These are phyloP conservation scores for Imleria badia DNA, from an alignment of 768 basidiomycete genomes.

Conservation along the genomic window DNA sequence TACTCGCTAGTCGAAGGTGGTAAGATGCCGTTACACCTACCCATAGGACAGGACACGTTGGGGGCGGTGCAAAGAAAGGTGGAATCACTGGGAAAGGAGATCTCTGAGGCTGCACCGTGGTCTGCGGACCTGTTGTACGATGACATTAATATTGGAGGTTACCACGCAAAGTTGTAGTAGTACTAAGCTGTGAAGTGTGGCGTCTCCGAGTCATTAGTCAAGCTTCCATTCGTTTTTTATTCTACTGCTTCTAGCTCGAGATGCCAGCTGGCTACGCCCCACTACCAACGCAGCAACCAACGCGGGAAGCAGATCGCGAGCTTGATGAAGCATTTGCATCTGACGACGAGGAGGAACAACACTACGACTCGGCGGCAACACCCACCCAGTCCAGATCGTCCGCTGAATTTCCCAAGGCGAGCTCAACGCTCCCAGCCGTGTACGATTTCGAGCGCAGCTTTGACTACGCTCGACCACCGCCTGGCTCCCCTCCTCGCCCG, in stretches of 20 bases:
- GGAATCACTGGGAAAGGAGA: background rate
- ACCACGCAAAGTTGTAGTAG: too few species aligned
- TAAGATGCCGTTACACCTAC: constrained; percentile 8
- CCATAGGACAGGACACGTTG: constrained; percentile 12
- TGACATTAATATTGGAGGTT: background rate
- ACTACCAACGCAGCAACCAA: constrained; percentile 47
- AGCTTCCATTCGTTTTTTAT: background rate
- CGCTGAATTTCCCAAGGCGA: constrained; percentile 16
- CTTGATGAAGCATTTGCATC: constrained; percentile 77
- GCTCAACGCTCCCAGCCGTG: constrained; percentile 25
- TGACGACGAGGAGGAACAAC: constrained; percentile 45
- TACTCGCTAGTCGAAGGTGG: constrained; percentile 1
- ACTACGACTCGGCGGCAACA: constrained; percentile 19
- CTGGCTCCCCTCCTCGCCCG: constrained; percentile 71
- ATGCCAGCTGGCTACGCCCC: constrained; percentile 57
- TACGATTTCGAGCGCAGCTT: constrained; percentile 78
- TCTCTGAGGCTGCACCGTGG: constrained; percentile 1
- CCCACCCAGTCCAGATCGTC: constrained; percentile 31
- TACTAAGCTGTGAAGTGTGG: background rate
- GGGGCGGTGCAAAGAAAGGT: background rate
- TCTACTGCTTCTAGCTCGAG: background rate
- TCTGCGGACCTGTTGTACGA: constrained; percentile 2
- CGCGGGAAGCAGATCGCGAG: constrained; percentile 52
- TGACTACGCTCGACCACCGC: constrained; percentile 66
- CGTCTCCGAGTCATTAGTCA: background rate